Percentiles rank a stretch among this genome's conserved stretches.
These are phyloP conservation scores for Acanthamoeba castellanii DNA, from an alignment of 208 protist genomes.

Conservation along the genomic window DNA sequence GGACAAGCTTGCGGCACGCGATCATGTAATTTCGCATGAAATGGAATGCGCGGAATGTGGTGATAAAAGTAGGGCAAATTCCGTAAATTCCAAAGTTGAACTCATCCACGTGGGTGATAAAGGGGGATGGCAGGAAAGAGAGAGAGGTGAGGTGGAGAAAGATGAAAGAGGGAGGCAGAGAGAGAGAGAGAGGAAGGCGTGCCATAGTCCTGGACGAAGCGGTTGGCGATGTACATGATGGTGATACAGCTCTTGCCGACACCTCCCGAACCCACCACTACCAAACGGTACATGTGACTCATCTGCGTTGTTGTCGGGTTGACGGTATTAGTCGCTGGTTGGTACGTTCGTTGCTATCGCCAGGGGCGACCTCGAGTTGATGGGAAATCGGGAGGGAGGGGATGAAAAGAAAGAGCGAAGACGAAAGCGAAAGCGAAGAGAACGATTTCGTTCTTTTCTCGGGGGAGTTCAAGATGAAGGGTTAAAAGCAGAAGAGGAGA, in stretches of 20 bases:
- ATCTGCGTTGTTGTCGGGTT: neutral
- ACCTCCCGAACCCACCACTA: conserved; percentile 59
- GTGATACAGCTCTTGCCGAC: conserved; percentile 66
- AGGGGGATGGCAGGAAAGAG: neutral
- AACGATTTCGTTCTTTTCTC: neutral
- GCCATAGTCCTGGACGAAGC: conserved; percentile 53
- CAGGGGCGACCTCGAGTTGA: neutral
- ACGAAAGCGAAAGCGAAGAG: neutral
- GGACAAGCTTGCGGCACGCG: no score
- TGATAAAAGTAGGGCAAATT: neutral
- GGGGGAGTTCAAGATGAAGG: neutral
- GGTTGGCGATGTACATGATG: conserved; percentile 64
- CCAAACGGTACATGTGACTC: conserved; percentile 55
- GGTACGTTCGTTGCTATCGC: neutral
- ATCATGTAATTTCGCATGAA: neutral
- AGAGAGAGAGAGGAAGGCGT: neutral
- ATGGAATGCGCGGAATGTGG: neutral
- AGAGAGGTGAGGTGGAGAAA: neutral
- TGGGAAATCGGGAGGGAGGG: neutral
- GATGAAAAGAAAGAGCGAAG: neutral
- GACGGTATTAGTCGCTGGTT: neutral
- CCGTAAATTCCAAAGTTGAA: neutral
- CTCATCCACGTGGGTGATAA: neutral
- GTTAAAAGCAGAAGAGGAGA: neutral
- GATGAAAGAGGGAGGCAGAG: neutral